Evolutionary conservation across 1,284 basidiomycete genomes (phyloP), one percentile per base, ranked within the genome.

Genomic region (Cutaneotrichosporon sp.): DNA sequence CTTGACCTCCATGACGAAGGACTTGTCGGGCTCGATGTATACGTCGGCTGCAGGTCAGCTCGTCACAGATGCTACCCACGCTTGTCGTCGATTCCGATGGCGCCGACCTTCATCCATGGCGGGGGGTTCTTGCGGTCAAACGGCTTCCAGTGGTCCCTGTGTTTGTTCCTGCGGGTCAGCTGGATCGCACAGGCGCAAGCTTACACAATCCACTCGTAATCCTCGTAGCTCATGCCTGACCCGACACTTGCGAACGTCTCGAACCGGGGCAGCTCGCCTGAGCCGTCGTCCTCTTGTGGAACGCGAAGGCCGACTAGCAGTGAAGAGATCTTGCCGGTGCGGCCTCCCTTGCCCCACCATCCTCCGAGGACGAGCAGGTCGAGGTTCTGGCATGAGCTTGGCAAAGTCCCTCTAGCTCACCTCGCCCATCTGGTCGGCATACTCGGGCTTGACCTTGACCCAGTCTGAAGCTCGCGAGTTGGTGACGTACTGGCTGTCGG

Each of bases 371-470:
- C 91, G 2, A 95, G 79, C 0, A 95, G 85, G 66, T 95, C 94
- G 3, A 93, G 87, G 0, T 90, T 93, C 80, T 95, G 90, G 25
- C 10, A 53, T 67, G 56, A 63, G 62, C 9, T 8, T 51, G n/a
- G n/a, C 10, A 20, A 20, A 25, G 13, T n/a, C n/a, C n/a, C n/a
- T n/a, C 9, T 18, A 20, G 58, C 67, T 59, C 45, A 72, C 71
- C 59, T 74, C 72, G 24, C 72, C 72, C 72, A 74, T 74, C 53
- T 74, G 70, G 49, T 74, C 72, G 4, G 71, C 70, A 57, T 68
- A 91, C 91, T 97, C 94, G 7, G 94, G 94, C 75, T 97, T 97
- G 38, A 95, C 89, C 79, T 97, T 97, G 71, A 95, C 86, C 93
- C 95, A 97, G 69, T 92, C 89, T 71, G 87, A 85, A 68, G 89